Evolutionary conservation across 2,329 filamentous ascomycete genomes (phyloP).

Genomic region (Xylariomycetidae sp.): DNA sequence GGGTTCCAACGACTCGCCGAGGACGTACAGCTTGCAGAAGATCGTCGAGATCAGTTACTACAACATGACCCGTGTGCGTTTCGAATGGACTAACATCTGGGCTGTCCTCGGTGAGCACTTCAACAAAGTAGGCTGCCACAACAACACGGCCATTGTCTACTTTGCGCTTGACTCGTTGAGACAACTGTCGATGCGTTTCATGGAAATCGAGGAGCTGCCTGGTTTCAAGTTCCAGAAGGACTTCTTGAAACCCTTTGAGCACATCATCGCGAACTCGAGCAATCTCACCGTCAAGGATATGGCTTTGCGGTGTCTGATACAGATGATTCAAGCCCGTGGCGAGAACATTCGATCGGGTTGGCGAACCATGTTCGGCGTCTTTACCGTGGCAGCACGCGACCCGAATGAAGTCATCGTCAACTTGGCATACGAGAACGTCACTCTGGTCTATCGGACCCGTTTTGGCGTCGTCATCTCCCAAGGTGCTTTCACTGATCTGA

Average conservation of each 20-base stretch:
- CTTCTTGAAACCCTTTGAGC: conserved; percentile 96
- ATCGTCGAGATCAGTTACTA: conserved; percentile 99
- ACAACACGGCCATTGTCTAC: conserved; percentile 94
- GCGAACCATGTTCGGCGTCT: conserved; percentile 99
- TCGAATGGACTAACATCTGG: conserved; percentile 98
- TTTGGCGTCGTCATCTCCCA: conserved; percentile 96
- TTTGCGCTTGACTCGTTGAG: conserved; percentile 93
- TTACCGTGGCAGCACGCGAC: conserved; percentile 89
- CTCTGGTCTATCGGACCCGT: conserved; percentile 88
- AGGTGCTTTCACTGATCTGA: conserved; percentile 90
- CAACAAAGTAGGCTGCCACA: conserved; percentile 93
- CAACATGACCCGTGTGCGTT: conserved; percentile 97
- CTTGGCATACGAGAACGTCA: conserved; percentile 93
- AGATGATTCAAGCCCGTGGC: conserved; percentile 97
- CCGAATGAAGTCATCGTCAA: conserved; percentile 94
- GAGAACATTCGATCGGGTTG: conserved; percentile 97
- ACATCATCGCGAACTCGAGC: conserved; percentile 89
- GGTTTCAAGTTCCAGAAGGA: conserved; percentile 99
- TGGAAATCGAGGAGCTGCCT: conserved; percentile 95
- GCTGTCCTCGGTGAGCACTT: conserved; percentile 96
- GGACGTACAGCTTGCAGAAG: conserved; percentile 96
- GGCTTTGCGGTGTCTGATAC: conserved; percentile 89
- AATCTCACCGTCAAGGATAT: conserved; percentile 95
- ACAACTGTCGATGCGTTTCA: conserved; percentile 95
- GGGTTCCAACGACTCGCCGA: conserved; percentile 87